These are phyloP conservation scores for Monosporascus sp. DNA, from an alignment of 2,329 filamentous ascomycete genomes.

Conservation along the genomic window DNA sequence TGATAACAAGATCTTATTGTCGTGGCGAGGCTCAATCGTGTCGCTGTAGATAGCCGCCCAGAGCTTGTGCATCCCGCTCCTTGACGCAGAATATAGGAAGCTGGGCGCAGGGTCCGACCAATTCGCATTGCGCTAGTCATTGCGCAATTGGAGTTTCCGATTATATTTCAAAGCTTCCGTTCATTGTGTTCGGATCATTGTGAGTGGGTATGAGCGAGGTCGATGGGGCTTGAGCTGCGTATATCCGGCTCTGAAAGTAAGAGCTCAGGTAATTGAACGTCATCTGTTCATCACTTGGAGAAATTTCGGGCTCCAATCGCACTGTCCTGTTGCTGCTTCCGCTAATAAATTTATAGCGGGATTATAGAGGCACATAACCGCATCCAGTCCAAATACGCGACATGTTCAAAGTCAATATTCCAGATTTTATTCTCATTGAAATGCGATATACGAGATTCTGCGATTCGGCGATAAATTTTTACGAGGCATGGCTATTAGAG, in stretches of 20 bases:
- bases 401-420: no score
- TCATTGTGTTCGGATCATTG: not conserved
- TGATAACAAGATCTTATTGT: slow-evolving; percentile 1
- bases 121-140: slow-evolving; percentile 17
- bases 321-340: not conserved
- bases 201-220: no score
- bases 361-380: not conserved
- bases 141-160: slow-evolving; percentile 6
- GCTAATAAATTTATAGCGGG: not conserved
- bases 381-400: no score
- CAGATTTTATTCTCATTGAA: no score
- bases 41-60: slow-evolving; percentile 4
- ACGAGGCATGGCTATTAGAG: no score
- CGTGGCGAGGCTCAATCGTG: slow-evolving; percentile 1
- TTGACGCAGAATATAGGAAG: slow-evolving; percentile 9
- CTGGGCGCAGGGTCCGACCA: slow-evolving; percentile 9
- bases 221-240: no score
- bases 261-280: slow-evolving; percentile 14
- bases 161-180: not conserved
- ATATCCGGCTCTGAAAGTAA: not conserved
- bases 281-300: slow-evolving; percentile 18
- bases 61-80: slow-evolving; percentile 4
- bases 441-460: no score
- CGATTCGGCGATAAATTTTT: no score
- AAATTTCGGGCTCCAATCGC: not conserved